Base-by-base conservation (phyloP, 2,329 filamentous ascomycete species). In the Pestalotiopsis sp. region DNA sequence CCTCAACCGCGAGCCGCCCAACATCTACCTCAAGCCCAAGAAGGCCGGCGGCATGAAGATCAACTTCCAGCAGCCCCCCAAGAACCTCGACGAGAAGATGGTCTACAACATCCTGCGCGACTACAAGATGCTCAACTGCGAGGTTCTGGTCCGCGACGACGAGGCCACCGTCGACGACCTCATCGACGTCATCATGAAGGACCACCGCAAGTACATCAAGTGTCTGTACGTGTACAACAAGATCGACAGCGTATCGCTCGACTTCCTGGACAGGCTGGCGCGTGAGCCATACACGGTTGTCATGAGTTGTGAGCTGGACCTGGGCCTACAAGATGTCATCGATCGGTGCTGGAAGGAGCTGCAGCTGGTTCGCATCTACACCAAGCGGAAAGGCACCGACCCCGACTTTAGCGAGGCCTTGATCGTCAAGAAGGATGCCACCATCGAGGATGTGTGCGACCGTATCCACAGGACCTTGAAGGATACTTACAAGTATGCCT, bases 141-240 rank as follows among this genome's bases (percentile, higher is more conserved):
- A 99, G 80, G 95, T 99, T 0, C 88, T 99, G 25, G 90, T 99
- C 17, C 92, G 96, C 75, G 96, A 99, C 79, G 96, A 99, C 77
- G 91, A 97, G 79, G 94, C 92, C 56, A 98, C 96, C 1, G 94
- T 99, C 45, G 96, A 99, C 83, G 95, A 99, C 82, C 93, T 99
- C 80, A 99, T 99, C 83, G 96, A 99, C 80, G 94, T 98, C 70
- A 98, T 99, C 82, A 98, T 98, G 95, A 97, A 96, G 82, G 94
- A 98, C 78, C 96, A 99, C 85, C 87, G 96, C 78, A 99, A 97
- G 81, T 99, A 99, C 85, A 98, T 99, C 85, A 90, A 86, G 79
- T 91, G 93, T 78, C 87, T 99, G 39, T 99, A 99, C 82, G 95
- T 98, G 39, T 99, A 99, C 90, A 99, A 99, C 91, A 99, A 99